Evolutionary conservation across 495 filamentous ascomycete species (phyloP).

Genomic region (Podospora tetraspora): DNA sequence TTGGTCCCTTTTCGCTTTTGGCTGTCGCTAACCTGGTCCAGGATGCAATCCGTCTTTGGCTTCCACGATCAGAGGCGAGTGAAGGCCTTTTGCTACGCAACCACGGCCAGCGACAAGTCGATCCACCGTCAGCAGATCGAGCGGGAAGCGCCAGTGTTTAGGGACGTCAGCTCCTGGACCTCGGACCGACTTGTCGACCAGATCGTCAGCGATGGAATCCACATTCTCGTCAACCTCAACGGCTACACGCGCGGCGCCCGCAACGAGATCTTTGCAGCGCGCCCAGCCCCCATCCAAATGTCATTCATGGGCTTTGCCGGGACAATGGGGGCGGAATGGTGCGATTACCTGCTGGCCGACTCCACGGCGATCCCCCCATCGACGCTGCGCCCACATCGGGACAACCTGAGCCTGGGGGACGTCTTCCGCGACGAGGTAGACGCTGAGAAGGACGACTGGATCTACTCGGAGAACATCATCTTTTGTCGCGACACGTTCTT

Average conservation of each 20-base stretch:
- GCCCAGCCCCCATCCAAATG: constrained; percentile 96
- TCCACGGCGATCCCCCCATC: constrained; percentile 75
- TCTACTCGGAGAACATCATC: constrained; percentile 96
- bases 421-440: constrained; percentile 63
- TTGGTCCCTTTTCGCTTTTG: neutral
- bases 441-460: constrained; percentile 65
- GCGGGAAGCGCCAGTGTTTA: constrained; percentile 84
- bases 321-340: constrained; percentile 96
- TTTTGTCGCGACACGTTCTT: constrained; percentile 96
- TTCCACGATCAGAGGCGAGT: constrained; percentile 69
- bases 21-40: constrained; percentile 16
- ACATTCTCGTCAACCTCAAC: constrained; percentile 95
- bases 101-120: constrained; percentile 86
- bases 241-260: constrained; percentile 95
- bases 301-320: constrained; percentile 99
- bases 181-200: constrained; percentile 81
- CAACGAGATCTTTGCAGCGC: constrained; percentile 94
- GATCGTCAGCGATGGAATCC: constrained; percentile 88
- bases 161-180: constrained; percentile 82
- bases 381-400: constrained; percentile 72
- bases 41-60: constrained; percentile 98
- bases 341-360: constrained; percentile 94
- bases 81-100: constrained; percentile 94
- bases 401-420: constrained; percentile 68
- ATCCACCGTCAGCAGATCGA: constrained; percentile 92